Evolutionary conservation across 495 filamentous ascomycete species (phyloP), one percentile per base, ranked within the genome.

Genomic region (Lophiotrema nucula): DNA sequence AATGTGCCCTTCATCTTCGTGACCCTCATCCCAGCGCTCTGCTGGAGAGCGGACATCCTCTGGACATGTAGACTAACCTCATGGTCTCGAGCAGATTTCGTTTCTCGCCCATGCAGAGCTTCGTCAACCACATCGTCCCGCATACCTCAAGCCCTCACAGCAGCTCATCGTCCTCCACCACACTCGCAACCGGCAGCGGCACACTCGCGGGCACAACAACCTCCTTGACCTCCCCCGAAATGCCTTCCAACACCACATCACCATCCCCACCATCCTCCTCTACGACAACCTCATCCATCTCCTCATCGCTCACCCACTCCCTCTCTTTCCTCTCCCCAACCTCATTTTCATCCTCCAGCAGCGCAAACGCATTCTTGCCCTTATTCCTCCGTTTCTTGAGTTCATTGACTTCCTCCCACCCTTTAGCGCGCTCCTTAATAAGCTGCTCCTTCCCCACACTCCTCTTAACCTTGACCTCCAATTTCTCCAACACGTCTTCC

Each of bases 381-480:
- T 59, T 64, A 25, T 49, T 58, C 45, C 22, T 58, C 37, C 22
- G 31, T 27, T 27, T 27, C 21, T 46, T 54, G 22, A 51, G 48
- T 10, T 44, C 43, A 46, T 70, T 70, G 16, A 69, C 27, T 24
- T 67, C 64, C 31, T 67, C 65, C 69, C 69, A 72, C 15, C 52
- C 62, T 35, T 53, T 62, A 38, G 26, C 39, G 37, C 65, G 49
- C 25, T 73, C 68, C 48, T 81, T 76, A n/a, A 90, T 79, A n/a
- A 64, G 75, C 64, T 80, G 84, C 24, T 77, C 81, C 49, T 78
- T 79, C 16, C 65, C 77, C 60, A 82, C 74, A 72, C 87, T 91
- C 66, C 83, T 83, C 50, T 81, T 74, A 41, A 88, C 75, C 69
- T 92, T 95, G 49, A 74, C 77, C 67, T 86, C 82, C 48, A 82